These are phyloP conservation scores for Massariosphaeria phaeospora DNA, from an alignment of 495 filamentous ascomycete species.

Conservation along the genomic window DNA sequence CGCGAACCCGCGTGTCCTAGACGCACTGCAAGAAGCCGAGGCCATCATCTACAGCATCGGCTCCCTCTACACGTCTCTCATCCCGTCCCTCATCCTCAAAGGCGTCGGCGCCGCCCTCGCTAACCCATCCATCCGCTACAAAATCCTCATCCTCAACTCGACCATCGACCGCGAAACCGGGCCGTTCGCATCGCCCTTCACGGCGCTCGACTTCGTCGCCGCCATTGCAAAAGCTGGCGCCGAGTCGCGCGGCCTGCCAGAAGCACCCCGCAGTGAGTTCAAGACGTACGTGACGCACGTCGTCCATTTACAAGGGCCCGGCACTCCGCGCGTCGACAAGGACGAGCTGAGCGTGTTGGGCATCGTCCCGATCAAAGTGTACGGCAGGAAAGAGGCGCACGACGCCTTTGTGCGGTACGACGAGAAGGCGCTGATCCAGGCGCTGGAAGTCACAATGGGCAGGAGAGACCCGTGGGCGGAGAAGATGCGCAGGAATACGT, in stretches of 20 bases:
- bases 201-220: slow-evolving; percentile 69
- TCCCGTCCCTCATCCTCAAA: slow-evolving; percentile 67
- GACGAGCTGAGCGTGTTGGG: slow-evolving; percentile 60
- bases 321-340: slow-evolving; percentile 65
- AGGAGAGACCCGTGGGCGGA: slow-evolving; percentile 55
- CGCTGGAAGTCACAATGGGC: slow-evolving; percentile 72
- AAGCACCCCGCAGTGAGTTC: slow-evolving; percentile 34
- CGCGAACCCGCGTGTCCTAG: slow-evolving; percentile 73
- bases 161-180: slow-evolving; percentile 82
- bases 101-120: slow-evolving; percentile 54
- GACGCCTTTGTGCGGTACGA: slow-evolving; percentile 67
- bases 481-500: slow-evolving; percentile 64
- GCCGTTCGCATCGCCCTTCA: slow-evolving; percentile 53
- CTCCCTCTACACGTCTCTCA: slow-evolving; percentile 66
- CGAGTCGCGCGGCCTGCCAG: slow-evolving; percentile 43
- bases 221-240: slow-evolving; percentile 67
- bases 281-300: slow-evolving; percentile 74
- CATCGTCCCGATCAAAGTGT: slow-evolving; percentile 69
- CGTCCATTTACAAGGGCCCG: slow-evolving; percentile 69
- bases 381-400: slow-evolving; percentile 59
- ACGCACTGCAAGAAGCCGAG: slow-evolving; percentile 55
- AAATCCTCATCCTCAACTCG: slow-evolving; percentile 83
- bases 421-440: slow-evolving; percentile 64
- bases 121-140: slow-evolving; percentile 52
- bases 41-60: slow-evolving; percentile 87